These are phyloP conservation scores for Diutina siamensis DNA, from an alignment of 1,139 yeast genomes.

Conservation along the genomic window DNA sequence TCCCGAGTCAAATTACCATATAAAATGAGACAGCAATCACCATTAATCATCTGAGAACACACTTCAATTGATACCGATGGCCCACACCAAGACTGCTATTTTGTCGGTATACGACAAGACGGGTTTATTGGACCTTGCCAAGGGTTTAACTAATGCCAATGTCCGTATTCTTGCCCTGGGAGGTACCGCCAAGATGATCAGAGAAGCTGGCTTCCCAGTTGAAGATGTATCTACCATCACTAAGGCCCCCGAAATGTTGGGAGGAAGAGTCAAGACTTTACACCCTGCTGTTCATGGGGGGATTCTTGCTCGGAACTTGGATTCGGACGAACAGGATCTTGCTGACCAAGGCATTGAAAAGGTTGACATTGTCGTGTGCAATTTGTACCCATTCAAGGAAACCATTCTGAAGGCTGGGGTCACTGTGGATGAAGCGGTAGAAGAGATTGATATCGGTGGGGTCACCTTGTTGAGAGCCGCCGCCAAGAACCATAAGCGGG, in stretches of 20 bases:
- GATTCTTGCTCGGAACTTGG: slow-evolving; percentile 87
- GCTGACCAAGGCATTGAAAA: slow-evolving; percentile 82
- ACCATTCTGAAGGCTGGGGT: slow-evolving; percentile 93
- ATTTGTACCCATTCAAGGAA: slow-evolving; percentile 95
- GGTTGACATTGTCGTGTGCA: slow-evolving; percentile 94
- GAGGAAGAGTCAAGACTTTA: slow-evolving; percentile 95
- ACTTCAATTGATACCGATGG: slow-evolving; percentile 12
- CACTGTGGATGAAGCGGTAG: slow-evolving; percentile 94
- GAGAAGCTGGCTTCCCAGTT: slow-evolving; percentile 97
- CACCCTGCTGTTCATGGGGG: slow-evolving; percentile 99
- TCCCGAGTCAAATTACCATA: neutral
- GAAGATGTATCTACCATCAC: slow-evolving; percentile 92
- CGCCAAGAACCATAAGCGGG: slow-evolving; percentile 95
- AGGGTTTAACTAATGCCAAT: slow-evolving; percentile 78
- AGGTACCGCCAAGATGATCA: slow-evolving; percentile 87
- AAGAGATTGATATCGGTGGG: slow-evolving; percentile 97
- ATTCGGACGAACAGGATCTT: slow-evolving; percentile 81
- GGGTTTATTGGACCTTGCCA: slow-evolving; percentile 88
- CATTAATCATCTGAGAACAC: neutral
- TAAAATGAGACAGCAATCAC: slow-evolving; percentile 3
- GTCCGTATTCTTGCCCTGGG: slow-evolving; percentile 94
- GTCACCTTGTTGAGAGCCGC: slow-evolving; percentile 96
- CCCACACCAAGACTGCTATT: slow-evolving; percentile 73
- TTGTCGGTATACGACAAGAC: slow-evolving; percentile 96
- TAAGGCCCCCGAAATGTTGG: slow-evolving; percentile 97